A percentile compares a stretch with the other conserved stretches of the same genome.
Conservation (phyloP, 495 filamentous ascomycete species). For the Hypoxylon fuscum region DNA sequence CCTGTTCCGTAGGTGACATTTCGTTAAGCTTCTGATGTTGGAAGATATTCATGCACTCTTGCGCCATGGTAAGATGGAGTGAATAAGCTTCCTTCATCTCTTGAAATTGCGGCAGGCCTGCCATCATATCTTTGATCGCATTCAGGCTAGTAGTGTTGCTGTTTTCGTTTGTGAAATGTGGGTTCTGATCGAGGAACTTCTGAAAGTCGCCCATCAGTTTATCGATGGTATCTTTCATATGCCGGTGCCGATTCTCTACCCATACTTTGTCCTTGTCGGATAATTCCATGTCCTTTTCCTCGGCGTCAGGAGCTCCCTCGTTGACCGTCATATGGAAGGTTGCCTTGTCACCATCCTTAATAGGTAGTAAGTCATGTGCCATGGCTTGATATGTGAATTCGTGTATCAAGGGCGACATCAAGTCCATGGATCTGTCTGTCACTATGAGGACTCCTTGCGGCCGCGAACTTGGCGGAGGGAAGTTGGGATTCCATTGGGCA, state of each 20-base stretch:
- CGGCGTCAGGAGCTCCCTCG: conserved; percentile 69
- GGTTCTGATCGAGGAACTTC: conserved; percentile 88
- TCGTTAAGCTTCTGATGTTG: conserved; percentile 84
- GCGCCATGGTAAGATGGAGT: conserved; percentile 95
- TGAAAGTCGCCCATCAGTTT: conserved; percentile 92
- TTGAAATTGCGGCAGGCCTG: conserved; percentile 91
- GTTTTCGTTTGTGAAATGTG: conserved; percentile 84
- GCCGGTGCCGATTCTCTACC: conserved; percentile 90
- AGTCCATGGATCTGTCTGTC: conserved; percentile 90
- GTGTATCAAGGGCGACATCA: conserved; percentile 85
- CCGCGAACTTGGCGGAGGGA: conserved; percentile 80
- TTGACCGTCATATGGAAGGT: conserved; percentile 83
- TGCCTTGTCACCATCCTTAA: conserved; percentile 87
- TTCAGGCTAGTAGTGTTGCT: conserved; percentile 78
- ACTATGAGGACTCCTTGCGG: conserved; percentile 87
- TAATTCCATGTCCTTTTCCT: conserved; percentile 90
- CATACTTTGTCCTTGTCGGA: conserved; percentile 89
- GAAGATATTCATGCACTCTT: conserved; percentile 95
- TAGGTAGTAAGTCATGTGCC: conserved; percentile 89
- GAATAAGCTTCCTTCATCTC: conserved; percentile 95
- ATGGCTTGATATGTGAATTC: conserved; percentile 99
- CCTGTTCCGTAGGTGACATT: conserved; percentile 84
- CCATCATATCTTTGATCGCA: conserved; percentile 96
- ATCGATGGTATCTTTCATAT: conserved; percentile 98
- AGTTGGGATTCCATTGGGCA: conserved; percentile 79